Conservation (phyloP, 805 yeast genomes). For the Jamesozyma spencerorum region DNA sequence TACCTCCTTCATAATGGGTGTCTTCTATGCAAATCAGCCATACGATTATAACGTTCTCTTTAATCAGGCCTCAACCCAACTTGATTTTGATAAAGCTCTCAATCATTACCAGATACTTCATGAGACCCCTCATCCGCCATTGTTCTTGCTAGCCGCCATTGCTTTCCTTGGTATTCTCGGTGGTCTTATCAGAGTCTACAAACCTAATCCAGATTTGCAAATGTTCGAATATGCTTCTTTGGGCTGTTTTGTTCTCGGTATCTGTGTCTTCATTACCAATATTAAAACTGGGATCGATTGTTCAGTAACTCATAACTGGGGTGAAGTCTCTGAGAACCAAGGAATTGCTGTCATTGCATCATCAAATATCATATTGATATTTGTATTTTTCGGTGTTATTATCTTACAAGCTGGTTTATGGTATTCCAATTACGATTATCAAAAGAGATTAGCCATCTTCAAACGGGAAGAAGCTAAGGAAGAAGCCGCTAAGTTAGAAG, state of each 20-base stretch:
- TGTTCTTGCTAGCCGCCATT: constrained; percentile 45
- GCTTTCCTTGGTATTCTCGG: constrained; percentile 69
- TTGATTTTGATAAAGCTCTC: constrained; percentile 52
- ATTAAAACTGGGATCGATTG: constrained; percentile 70
- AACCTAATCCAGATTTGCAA: constrained; percentile 77
- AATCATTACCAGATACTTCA: constrained; percentile 71
- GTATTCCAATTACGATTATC: constrained; percentile 64
- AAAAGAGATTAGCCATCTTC: constrained; percentile 30
- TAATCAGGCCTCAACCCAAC: constrained; percentile 41
- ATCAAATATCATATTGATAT: constrained; percentile 63
- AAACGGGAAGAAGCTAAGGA: constrained; percentile 25
- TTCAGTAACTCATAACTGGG: constrained; percentile 73
- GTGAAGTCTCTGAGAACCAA: constrained; percentile 78
- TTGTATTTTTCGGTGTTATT: constrained; percentile 68
- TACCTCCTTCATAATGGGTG: constrained; percentile 72
- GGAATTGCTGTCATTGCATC: constrained; percentile 92
- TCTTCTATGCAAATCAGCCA: constrained; percentile 66
- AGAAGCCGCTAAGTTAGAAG: neutral
- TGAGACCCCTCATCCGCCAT: constrained; percentile 39
- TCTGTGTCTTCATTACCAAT: constrained; percentile 79
- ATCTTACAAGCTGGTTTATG: constrained; percentile 81
- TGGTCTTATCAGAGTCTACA: constrained; percentile 65
- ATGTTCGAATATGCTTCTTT: constrained; percentile 86
- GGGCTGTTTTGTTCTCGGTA: constrained; percentile 58
- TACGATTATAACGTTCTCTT: constrained; percentile 75